phyloP scores from a whole-genome alignment of 495 filamentous ascomycete genomes.

The Hyaloscypha bicolor region DNA sequence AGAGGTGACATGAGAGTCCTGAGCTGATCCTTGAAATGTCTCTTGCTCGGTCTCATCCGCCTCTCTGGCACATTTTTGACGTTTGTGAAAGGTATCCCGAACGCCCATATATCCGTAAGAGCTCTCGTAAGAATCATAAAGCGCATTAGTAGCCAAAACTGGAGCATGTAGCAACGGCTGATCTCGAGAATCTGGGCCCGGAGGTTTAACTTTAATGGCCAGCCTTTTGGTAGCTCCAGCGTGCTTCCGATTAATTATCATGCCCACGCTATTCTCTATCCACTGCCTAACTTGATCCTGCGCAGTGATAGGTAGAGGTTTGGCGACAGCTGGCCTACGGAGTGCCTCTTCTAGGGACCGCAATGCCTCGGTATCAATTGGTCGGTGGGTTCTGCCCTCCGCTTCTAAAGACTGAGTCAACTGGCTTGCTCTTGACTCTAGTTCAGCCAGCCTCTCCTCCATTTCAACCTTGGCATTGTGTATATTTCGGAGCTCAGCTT shows the following conservation, averaged over 20 bases:
- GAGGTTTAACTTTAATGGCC: no score
- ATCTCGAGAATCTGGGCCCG: no score
- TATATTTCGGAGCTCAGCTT: constrained; percentile 19
- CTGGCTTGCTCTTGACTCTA: constrained; percentile 19
- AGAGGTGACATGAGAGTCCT: no score
- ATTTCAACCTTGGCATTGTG: constrained; percentile 19
- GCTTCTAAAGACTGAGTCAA: constrained; percentile 22
- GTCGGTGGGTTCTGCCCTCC: constrained; percentile 20
- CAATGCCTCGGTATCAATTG: constrained; percentile 22
- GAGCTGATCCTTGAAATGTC: no score
- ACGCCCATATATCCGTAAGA: no score
- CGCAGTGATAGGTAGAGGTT: background rate
- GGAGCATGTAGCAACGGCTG: no score
- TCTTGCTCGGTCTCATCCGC: no score
- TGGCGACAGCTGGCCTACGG: background rate
- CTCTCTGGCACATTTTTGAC: no score
- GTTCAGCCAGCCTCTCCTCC: constrained; percentile 16
- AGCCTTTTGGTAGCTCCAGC: no score
- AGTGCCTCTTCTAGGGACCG: constrained; percentile 19
- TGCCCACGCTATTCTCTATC: background rate
- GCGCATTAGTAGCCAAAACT: no score
- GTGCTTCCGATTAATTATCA: background rate
- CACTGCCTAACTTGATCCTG: background rate
- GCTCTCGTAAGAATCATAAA: no score
- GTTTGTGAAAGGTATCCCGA: no score